Base-by-base conservation (phyloP, 371 early-diverging fungal species). In the Amoeboaphelidium protococcarum region DNA sequence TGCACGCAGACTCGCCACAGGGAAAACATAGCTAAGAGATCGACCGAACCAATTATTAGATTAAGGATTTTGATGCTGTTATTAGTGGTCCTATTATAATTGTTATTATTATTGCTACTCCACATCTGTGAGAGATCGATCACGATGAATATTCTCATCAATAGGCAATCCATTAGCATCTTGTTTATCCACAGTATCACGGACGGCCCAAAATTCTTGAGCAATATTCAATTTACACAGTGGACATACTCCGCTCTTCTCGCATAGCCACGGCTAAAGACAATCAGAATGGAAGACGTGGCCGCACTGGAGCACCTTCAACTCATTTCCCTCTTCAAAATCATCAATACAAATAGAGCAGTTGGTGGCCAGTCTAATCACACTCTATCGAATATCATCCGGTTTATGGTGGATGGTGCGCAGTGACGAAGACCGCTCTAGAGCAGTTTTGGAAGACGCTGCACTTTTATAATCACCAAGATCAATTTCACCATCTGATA, bases 321-420 rank as follows among this genome's bases (percentile, higher is more conserved):
- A 56, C 45, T 71, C 64, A 23, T 82, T 82, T 2, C 73, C 78
- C 25, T 74, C 72, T 25, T 64, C 62, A 62, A 79, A 94, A 46
- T 82, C 83, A 24, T 85, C 85, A 50, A 94, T 62, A 63, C 97
- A 97, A 43, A 97, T 85, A 22, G 78, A 79, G 58, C 97, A 96
- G 13, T n/a, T n/a, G n/a, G n/a, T n/a, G n/a, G n/a, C n/a, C n/a
- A 50, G 51, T 23, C 49, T 52, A 37, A 77, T 77, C 25, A 71
- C 70, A 16, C 57, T 52, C 12, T 52, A 45, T 31, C 16, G 10
- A 31, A 31, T 16, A 10, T 31, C 37, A 10, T 31, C 37, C 10
- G 37, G 37, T 31, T 6, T 31, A 31, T 31, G 6, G 37, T 31
- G 16, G 37, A 16, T 31, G 6, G 10, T 31, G 6, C 10, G 16